phyloP scores from a whole-genome alignment of 768 basidiomycete genomes.

The Mycena haematopus region DNA sequence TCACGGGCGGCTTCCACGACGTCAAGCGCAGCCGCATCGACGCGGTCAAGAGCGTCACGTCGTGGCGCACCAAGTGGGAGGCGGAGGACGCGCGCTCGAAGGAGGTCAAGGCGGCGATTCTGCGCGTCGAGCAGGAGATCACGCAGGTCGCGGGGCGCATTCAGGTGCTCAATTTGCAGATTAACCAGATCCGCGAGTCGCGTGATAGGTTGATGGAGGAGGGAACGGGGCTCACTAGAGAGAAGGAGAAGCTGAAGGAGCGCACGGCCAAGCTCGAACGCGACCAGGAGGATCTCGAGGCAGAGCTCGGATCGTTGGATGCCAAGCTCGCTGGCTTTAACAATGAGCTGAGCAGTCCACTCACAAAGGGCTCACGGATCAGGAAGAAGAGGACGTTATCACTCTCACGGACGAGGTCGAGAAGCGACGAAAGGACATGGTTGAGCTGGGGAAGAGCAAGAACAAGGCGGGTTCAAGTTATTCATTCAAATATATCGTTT shows the following conservation, averaged over 20 bases:
- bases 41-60: slow-evolving; percentile 75
- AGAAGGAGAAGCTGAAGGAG: slow-evolving; percentile 72
- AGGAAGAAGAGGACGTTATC: slow-evolving; percentile 74
- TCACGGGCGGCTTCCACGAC: slow-evolving; percentile 97
- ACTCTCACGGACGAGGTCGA: slow-evolving; percentile 79
- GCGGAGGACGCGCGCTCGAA: slow-evolving; percentile 65
- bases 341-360: slow-evolving; percentile 74
- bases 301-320: slow-evolving; percentile 67
- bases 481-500: slow-evolving; percentile 4
- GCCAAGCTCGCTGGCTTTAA: slow-evolving; percentile 69
- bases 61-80: slow-evolving; percentile 77
- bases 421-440: slow-evolving; percentile 68
- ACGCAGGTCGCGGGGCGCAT: slow-evolving; percentile 76
- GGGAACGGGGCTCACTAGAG: slow-evolving; percentile 59
- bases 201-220: slow-evolving; percentile 74
- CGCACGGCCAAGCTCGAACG: slow-evolving; percentile 68
- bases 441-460: slow-evolving; percentile 71
- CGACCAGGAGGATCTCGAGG: slow-evolving; percentile 74
- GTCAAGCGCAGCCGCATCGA: slow-evolving; percentile 89
- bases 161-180: slow-evolving; percentile 71
- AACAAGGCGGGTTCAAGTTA: slow-evolving; percentile 61
- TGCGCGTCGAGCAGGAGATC: slow-evolving; percentile 84
- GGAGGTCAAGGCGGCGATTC: slow-evolving; percentile 77
- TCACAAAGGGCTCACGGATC: slow-evolving; percentile 74
- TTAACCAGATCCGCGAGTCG: slow-evolving; percentile 70